Base-by-base conservation (phyloP, 2,329 filamentous ascomycete species). In the Ceratocystiopsis brevicomis region DNA sequence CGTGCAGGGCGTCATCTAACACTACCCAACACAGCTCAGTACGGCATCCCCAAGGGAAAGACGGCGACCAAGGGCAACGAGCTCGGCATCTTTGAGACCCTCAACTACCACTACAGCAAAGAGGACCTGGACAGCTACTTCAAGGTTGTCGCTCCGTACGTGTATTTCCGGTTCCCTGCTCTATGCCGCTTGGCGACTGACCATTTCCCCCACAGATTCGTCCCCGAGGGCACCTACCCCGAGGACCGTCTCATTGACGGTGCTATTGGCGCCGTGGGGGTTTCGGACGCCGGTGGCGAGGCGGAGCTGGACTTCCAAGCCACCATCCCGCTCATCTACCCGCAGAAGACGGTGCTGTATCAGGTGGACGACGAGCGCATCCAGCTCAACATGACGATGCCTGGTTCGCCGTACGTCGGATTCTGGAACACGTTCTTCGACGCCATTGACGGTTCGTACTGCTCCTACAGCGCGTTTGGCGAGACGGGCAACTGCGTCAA, bases 371-470 rank as follows among this genome's bases (percentile, higher is more conserved):
- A 58, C 41, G 53, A 57, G 45, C 53, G 47, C 47, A 57, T 57
- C 39, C 50, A 54, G 45, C 48, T 43, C 45, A 57, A 57, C 40
- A 45, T 45, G 42, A 51, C 47, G 4, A 19, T 10, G 36, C 36
- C 18, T 3, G 17, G 19, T 18, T 43, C 45, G 18, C 48, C 48
- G 14, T 52, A 50, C 43, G 10, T 45, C 6, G 52, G 52, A 5
- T 53, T 53, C 45, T 49, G 47, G 45, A 53, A 53, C 48, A 53
- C 62, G 25, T 67, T 69, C 50, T 54, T 67, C 4, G 65, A 68
- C 46, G 66, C 65, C 41, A 57, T 68, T 9, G 66, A 68, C 50
- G 65, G 65, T 1, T 65, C 62, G 33, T 71, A 70, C 53, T 70
- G 68, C 59, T 62, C 58, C 5, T 64, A 61, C 46, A 57, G 54